phyloP scores from a whole-genome alignment of 371 early-diverging fungal species.

The Massospora cicadina region DNA sequence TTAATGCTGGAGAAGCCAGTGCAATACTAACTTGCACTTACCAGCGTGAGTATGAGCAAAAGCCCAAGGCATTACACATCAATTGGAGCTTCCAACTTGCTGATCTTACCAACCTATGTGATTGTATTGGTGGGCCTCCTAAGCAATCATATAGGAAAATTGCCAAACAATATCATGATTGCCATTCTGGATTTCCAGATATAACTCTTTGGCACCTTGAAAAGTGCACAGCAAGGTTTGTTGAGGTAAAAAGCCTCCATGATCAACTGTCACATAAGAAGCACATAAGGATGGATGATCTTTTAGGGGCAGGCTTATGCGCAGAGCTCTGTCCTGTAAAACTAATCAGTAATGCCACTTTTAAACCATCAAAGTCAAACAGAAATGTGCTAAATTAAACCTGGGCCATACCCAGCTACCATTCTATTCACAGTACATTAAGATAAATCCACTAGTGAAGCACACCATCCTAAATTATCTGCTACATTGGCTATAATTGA shows the following conservation, averaged over 20 bases:
- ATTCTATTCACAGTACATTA: too few species aligned
- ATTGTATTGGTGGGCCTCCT: slow-evolving; percentile 36
- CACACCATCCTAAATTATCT: too few species aligned
- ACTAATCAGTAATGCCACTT: neutral
- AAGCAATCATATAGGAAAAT: slow-evolving; percentile 32
- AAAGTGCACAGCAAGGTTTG: slow-evolving; percentile 34
- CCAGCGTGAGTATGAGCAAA: slow-evolving; percentile 8
- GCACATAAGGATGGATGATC: slow-evolving; percentile 3
- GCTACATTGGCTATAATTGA: too few species aligned
- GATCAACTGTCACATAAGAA: slow-evolving; percentile 58
- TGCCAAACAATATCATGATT: slow-evolving; percentile 41
- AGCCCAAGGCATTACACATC: slow-evolving; percentile 5
- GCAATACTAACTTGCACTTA: neutral
- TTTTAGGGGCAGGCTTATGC: neutral
- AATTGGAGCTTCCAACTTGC: slow-evolving; percentile 8
- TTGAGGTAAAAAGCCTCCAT: slow-evolving; percentile 60
- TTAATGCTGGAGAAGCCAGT: slow-evolving; percentile 14
- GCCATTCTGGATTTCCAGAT: slow-evolving; percentile 50
- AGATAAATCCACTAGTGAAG: too few species aligned
- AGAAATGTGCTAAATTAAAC: too few species aligned
- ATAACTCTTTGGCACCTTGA: slow-evolving; percentile 38
- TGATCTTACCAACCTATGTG: slow-evolving; percentile 12
- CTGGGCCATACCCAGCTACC: too few species aligned
- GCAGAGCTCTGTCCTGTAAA: slow-evolving; percentile 7
- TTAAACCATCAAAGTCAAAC: too few species aligned